A percentile compares a stretch with the other conserved stretches of the same genome.
These are phyloP conservation scores for Trichoderma brevicompactum DNA, from an alignment of 2,329 filamentous ascomycete species.

Conservation along the genomic window DNA sequence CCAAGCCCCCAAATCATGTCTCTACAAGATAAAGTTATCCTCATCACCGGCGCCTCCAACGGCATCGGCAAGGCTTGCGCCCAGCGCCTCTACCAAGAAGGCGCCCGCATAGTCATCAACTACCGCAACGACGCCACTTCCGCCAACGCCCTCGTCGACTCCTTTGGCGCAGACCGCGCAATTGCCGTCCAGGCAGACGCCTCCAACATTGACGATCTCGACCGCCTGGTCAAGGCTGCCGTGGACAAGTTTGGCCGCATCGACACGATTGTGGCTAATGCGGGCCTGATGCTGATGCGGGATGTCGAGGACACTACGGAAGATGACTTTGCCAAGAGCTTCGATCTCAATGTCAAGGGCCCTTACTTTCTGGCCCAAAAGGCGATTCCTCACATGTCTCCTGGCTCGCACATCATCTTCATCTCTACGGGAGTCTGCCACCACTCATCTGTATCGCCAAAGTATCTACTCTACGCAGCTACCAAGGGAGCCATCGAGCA, in stretches of 20 bases:
- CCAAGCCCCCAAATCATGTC: slow-evolving; percentile 33
- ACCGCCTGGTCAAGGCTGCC: slow-evolving; percentile 53
- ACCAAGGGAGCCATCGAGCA: slow-evolving; percentile 66
- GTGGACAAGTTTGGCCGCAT: slow-evolving; percentile 58
- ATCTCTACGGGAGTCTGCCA: slow-evolving; percentile 51
- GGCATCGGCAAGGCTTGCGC: slow-evolving; percentile 64
- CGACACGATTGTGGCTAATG: slow-evolving; percentile 63
- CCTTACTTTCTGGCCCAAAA: slow-evolving; percentile 59
- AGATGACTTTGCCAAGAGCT: slow-evolving; percentile 54
- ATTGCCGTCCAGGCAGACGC: slow-evolving; percentile 62
- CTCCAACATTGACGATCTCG: slow-evolving; percentile 50
- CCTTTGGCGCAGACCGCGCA: slow-evolving; percentile 53
- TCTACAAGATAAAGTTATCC: slow-evolving; percentile 47
- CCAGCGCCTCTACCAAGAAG: slow-evolving; percentile 58
- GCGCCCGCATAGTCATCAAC: slow-evolving; percentile 63
- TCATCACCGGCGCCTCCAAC: slow-evolving; percentile 61
- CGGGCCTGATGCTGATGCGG: slow-evolving; percentile 56
- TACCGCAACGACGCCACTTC: slow-evolving; percentile 54
- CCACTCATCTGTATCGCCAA: slow-evolving; percentile 46
- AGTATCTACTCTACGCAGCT: slow-evolving; percentile 57
- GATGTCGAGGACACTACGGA: slow-evolving; percentile 55
- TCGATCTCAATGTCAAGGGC: slow-evolving; percentile 61
- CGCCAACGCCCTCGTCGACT: slow-evolving; percentile 50
- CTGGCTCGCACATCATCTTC: slow-evolving; percentile 55
- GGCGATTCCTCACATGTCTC: slow-evolving; percentile 55